phyloP scores from a whole-genome alignment of 208 protist genomes.

The Zelonia costaricensis region DNA sequence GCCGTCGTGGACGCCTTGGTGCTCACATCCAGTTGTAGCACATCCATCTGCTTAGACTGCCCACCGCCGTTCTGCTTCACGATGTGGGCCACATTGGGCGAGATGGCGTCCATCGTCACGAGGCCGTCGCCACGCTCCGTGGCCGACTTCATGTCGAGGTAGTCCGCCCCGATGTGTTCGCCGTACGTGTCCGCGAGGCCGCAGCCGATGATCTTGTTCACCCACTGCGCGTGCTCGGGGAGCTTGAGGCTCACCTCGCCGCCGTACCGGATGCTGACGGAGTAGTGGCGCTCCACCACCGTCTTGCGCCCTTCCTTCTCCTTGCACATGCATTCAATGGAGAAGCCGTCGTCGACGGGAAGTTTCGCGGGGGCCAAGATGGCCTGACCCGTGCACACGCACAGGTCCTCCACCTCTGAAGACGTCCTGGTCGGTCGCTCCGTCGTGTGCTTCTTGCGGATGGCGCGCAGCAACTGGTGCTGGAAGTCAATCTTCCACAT shows the following conservation, averaged over 20 bases:
- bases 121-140: conserved; percentile 13
- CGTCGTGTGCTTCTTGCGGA: conserved; percentile 12
- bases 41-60: conserved; percentile 16
- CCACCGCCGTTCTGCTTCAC: not conserved
- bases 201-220: conserved; percentile 33
- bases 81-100: conserved; percentile 27
- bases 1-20: conserved; percentile 14
- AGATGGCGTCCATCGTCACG: conserved; percentile 37
- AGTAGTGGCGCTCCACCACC: conserved; percentile 27
- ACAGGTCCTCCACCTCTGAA: conserved; percentile 12
- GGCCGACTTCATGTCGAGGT: conserved; percentile 23
- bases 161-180: conserved; percentile 21
- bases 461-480: conserved; percentile 16
- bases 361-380: conserved; percentile 21
- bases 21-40: conserved; percentile 44
- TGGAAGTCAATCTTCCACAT: conserved; percentile 31
- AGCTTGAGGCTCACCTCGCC: conserved; percentile 23
- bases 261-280: conserved; percentile 18
- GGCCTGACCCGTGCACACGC: conserved; percentile 31
- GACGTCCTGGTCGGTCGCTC: not conserved
- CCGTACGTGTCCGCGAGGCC: conserved; percentile 18
- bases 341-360: conserved; percentile 14
- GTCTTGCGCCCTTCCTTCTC: conserved; percentile 13
- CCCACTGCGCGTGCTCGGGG: conserved; percentile 14
- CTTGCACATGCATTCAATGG: conserved; percentile 20